Evolutionary conservation across 805 yeast genomes (phyloP), one percentile per base, ranked within the genome.

Genomic region (Hermanozyma aechmeae): DNA sequence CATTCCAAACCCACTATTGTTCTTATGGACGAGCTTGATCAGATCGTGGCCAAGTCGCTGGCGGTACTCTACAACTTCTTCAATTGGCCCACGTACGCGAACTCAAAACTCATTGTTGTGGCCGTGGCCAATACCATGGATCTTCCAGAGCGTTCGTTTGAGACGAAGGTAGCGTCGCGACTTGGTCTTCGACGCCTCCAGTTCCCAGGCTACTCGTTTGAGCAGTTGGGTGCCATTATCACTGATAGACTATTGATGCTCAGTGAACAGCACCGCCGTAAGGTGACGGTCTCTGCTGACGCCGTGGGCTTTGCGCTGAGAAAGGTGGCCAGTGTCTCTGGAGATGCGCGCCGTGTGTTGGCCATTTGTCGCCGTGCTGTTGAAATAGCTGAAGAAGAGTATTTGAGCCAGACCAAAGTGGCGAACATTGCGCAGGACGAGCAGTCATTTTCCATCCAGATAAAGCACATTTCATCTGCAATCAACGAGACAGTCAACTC

Each of bases 91-190:
- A 76, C 95, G 1, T 76, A 83, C 45, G 61, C 71, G 9, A 63
- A 75, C 39, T 86, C 97, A 4, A 78, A 78, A 43, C 61, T 92
- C 28, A 73, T 92, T 28, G 93, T 92, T 2, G 66, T 92, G 24
- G 96, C 97, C 0, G 86, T 92, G 17, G 96, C 97, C 4, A 92
- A 92, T 51, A 87, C 96, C 0, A 86, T 92, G 96, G 97, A 92
- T 58, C 59, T 92, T 27, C 97, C 98, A 0, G 98, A 92, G 50
- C 64, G 96, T 30, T 68, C 78, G 28, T 60, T 92, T 23, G 76
- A 92, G 13, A 89, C 85, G 53, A 92, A 92, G 53, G 80, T 86
- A 3, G 79, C 95, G 0, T 84, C 96, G 2, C 73, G 99, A 40
- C 63, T 92, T 33, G 99, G 99, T 2, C 64, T 87, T 21, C 74